Evolutionary conservation across 176 grass and related monocot genomes (phyloP).

Genomic region (Aegilops speltoides): DNA sequence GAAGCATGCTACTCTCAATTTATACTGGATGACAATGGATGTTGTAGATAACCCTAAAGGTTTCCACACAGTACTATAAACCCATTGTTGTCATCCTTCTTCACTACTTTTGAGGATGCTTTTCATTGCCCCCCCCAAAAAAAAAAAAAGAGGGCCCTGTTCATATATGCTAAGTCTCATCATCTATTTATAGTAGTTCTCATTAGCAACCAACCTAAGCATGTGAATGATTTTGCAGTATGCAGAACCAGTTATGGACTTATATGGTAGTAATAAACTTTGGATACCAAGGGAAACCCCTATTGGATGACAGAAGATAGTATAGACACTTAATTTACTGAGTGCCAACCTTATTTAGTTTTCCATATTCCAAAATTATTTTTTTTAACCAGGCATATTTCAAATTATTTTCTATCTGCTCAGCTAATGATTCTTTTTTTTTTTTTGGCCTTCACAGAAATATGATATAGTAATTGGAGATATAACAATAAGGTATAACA

Average conservation of each 20-base stretch:
- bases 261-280: background rate
- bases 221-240: background rate
- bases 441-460: slow-evolving; percentile 1
- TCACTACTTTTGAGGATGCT: background rate
- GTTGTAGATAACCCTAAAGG: background rate
- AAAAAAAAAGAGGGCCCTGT: background rate
- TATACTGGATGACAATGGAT: background rate
- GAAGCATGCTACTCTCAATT: background rate
- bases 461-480: slow-evolving; percentile 53
- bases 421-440: background rate
- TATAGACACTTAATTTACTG: background rate
- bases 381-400: background rate
- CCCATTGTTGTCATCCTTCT: background rate
- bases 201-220: background rate
- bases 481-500: slow-evolving; percentile 41
- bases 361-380: background rate
- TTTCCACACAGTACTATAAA: background rate
- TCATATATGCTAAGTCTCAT: background rate
- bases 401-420: background rate
- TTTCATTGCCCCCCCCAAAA: too few species aligned
- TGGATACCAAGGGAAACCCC: background rate
- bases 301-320: background rate
- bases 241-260: background rate
- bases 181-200: background rate
- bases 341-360: background rate